Conservation (phyloP, 2,329 filamentous ascomycete species). For the Aspergillus pseudonomiae region DNA sequence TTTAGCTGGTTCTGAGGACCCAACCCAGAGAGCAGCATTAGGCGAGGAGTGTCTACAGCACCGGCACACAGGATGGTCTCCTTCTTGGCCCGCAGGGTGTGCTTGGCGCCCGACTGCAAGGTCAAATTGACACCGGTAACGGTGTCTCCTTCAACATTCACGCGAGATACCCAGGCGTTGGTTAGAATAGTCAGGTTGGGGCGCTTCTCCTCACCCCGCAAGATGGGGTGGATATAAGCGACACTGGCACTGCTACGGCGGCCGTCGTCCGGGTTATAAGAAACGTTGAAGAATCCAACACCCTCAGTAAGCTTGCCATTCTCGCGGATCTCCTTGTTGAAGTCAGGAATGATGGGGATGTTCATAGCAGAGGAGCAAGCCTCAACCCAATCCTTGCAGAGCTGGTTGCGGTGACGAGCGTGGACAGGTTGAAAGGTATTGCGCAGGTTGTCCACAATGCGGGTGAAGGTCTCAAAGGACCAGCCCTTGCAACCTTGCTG, state of each 20-base stretch:
- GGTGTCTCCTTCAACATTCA: constrained; percentile 70
- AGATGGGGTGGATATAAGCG: constrained; percentile 89
- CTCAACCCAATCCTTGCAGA: constrained; percentile 87
- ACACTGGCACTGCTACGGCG: constrained; percentile 83
- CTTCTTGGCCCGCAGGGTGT: constrained; percentile 62
- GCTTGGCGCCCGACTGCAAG: constrained; percentile 61
- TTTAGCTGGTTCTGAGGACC: constrained; percentile 56
- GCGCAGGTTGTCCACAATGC: constrained; percentile 78
- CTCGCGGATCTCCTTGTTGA: constrained; percentile 79
- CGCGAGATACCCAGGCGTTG: constrained; percentile 81
- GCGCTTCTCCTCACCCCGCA: constrained; percentile 78
- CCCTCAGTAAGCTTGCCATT: constrained; percentile 73
- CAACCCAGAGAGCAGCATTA: constrained; percentile 58
- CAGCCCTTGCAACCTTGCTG: constrained; percentile 79
- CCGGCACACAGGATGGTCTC: constrained; percentile 82
- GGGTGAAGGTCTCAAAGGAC: constrained; percentile 83
- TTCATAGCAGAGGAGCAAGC: constrained; percentile 77
- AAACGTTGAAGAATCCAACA: constrained; percentile 87
- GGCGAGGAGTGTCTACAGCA: constrained; percentile 77
- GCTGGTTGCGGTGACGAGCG: constrained; percentile 80
- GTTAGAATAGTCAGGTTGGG: constrained; percentile 85
- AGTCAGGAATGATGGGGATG: constrained; percentile 81
- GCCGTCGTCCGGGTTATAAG: constrained; percentile 88
- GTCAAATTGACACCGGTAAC: constrained; percentile 75
- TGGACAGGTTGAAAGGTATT: constrained; percentile 92